These are phyloP conservation scores for Pulveroboletus sp. DNA, from an alignment of 768 basidiomycete species.

Conservation along the genomic window DNA sequence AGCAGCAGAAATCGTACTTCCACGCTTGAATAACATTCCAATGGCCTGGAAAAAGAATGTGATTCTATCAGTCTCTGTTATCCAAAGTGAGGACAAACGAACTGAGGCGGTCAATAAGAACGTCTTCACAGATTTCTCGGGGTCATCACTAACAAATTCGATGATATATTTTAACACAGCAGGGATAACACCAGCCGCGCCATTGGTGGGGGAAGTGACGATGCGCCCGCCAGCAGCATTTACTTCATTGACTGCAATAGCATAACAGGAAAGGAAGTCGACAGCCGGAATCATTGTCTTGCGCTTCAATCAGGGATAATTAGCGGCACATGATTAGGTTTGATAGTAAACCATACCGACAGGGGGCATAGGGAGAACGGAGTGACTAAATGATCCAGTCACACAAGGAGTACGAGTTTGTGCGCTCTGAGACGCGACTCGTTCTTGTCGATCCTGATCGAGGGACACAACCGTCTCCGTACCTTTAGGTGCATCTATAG, in stretches of 20 bases:
- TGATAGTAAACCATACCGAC: slow-evolving; percentile 39
- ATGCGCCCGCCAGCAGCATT: slow-evolving; percentile 92
- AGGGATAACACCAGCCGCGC: slow-evolving; percentile 91
- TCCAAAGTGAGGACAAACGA: slow-evolving; percentile 22
- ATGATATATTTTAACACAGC: slow-evolving; percentile 86
- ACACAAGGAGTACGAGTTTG: slow-evolving; percentile 40
- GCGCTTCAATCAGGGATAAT: slow-evolving; percentile 40
- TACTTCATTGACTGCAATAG: slow-evolving; percentile 93
- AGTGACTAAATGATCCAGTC: slow-evolving; percentile 74
- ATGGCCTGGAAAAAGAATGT: slow-evolving; percentile 51
- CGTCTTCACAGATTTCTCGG: slow-evolving; percentile 80
- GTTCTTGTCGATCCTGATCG: slow-evolving; percentile 3
- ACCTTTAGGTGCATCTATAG: slow-evolving; percentile 23
- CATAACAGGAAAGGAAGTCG: slow-evolving; percentile 91
- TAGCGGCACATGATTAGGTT: neutral
- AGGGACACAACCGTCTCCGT: neutral
- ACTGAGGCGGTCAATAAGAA: slow-evolving; percentile 89
- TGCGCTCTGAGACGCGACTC: neutral
- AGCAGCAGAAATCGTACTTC: slow-evolving; percentile 94
- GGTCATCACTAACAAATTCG: slow-evolving; percentile 91
- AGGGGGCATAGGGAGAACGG: slow-evolving; percentile 75
- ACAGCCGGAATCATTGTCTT: slow-evolving; percentile 88
- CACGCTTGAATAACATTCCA: slow-evolving; percentile 95
- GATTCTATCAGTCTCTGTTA: slow-evolving; percentile 1
- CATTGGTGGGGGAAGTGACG: slow-evolving; percentile 92